Percentiles rank a stretch among this genome's conserved stretches.
These are phyloP conservation scores for Lecanicillium sp. DNA, from an alignment of 2,329 filamentous ascomycete genomes.

Conservation along the genomic window DNA sequence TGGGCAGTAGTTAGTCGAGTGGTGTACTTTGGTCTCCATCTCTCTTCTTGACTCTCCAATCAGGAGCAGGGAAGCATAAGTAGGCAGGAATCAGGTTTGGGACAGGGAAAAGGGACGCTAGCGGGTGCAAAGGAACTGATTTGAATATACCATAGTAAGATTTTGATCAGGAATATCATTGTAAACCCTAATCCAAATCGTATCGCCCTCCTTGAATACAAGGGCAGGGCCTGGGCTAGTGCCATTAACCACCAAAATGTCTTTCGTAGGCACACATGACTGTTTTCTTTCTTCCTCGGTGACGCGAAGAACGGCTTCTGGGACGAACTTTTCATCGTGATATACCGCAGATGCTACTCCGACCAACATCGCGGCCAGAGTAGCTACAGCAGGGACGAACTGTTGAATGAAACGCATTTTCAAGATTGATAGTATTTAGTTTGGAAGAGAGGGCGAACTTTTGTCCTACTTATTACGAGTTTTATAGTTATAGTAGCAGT, in stretches of 20 bases:
- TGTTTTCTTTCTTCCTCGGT: slow-evolving; percentile 14
- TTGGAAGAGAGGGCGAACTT: background rate
- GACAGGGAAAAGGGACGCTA: background rate
- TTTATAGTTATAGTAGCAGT: slow-evolving; percentile 2
- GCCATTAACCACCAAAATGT: slow-evolving; percentile 41
- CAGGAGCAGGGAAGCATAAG: no score
- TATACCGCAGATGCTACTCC: background rate
- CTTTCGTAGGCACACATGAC: slow-evolving; percentile 15
- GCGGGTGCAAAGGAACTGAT: background rate
- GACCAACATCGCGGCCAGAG: background rate
- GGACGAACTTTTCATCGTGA: slow-evolving; percentile 24
- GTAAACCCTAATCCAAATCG: slow-evolving; percentile 49
- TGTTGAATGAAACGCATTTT: background rate
- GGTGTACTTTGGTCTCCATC: background rate
- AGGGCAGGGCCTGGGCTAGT: slow-evolving; percentile 42
- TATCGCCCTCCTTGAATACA: slow-evolving; percentile 33
- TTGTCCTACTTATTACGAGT: background rate
- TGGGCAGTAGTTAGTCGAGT: slow-evolving; percentile 16
- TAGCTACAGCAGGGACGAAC: background rate
- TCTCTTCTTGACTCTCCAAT: background rate
- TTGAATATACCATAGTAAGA: slow-evolving; percentile 42
- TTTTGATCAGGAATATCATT: slow-evolving; percentile 46
- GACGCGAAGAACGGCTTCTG: slow-evolving; percentile 38
- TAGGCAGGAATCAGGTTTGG: no score
- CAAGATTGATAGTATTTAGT: background rate